Conservation (phyloP, 176 grass and related monocot species). For the Cenchrus americanus region DNA sequence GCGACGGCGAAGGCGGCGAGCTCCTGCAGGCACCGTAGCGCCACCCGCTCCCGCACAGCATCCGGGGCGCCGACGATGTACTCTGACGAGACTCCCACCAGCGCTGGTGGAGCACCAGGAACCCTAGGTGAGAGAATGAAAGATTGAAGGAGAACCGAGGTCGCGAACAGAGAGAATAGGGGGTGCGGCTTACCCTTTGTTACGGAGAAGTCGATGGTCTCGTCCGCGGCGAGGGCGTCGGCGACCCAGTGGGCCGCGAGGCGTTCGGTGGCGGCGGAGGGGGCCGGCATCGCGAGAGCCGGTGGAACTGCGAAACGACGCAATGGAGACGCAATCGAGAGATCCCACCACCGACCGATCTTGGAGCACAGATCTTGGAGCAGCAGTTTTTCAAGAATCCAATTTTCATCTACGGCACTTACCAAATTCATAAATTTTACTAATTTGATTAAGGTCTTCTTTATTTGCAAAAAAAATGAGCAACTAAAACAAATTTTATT, state of each 20-base stretch:
- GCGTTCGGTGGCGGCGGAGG: not conserved
- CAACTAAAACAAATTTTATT: too few species aligned
- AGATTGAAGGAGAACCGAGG: not conserved
- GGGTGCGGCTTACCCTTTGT: not conserved
- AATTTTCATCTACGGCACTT: not conserved
- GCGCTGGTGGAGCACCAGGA: conserved; percentile 27
- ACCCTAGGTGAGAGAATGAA: conserved; percentile 42
- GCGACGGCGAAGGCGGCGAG: not conserved
- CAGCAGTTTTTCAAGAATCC: not conserved
- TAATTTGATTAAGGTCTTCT: too few species aligned
- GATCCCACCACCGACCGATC: not conserved
- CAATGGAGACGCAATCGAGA: not conserved
- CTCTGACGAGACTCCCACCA: conserved; percentile 27
- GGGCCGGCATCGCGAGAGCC: not conserved
- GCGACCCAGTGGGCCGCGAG: conserved; percentile 33
- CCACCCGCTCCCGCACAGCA: conserved; percentile 31
- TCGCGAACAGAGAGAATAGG: not conserved
- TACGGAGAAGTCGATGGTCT: conserved; percentile 34
- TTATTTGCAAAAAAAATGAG: too few species aligned
- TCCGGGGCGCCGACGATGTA: conserved; percentile 30
- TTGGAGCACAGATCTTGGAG: not conserved
- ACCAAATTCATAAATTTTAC: too few species aligned
- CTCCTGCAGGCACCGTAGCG: conserved; percentile 36
- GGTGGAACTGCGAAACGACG: not conserved
- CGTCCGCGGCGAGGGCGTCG: conserved; percentile 33